phyloP scores from a whole-genome alignment of 2,329 filamentous ascomycete genomes.

The Epicoccum nigrum region DNA sequence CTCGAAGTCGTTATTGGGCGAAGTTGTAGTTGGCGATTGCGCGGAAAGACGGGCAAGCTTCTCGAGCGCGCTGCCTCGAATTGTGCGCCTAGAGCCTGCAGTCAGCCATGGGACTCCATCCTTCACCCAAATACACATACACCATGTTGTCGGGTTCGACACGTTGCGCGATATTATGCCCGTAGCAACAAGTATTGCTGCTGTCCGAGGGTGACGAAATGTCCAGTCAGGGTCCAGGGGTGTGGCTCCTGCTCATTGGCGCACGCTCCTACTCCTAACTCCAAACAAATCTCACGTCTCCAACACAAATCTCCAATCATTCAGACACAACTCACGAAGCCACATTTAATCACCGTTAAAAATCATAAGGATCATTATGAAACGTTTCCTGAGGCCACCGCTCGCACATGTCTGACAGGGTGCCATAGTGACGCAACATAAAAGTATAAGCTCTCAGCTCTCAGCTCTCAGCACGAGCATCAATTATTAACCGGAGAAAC shows the following conservation, averaged over 20 bases:
- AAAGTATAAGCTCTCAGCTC: too few relatives aligned
- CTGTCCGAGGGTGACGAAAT: conserved; percentile 6
- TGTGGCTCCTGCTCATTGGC: conserved; percentile 11
- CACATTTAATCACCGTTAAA: too few relatives aligned
- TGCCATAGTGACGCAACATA: too few relatives aligned
- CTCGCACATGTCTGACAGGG: too few relatives aligned
- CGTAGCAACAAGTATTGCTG: conserved; percentile 7
- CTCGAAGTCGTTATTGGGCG: conserved; percentile 47
- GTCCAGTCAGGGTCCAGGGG: conserved; percentile 10
- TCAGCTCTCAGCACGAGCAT: too few relatives aligned
- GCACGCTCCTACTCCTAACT: not conserved
- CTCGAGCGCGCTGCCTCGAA: conserved; percentile 57
- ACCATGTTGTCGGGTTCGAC: conserved; percentile 5
- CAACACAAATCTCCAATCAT: not conserved
- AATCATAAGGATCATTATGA: too few relatives aligned
- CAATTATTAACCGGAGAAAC: too few relatives aligned
- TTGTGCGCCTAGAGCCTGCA: conserved; percentile 36
- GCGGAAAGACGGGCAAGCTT: conserved; percentile 58
- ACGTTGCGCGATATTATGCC: conserved; percentile 7
- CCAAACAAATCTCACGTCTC: not conserved
- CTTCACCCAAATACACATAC: not conserved
- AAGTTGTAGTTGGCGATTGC: conserved; percentile 35
- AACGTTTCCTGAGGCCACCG: too few relatives aligned
- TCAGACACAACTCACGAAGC: not conserved
- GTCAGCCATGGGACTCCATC: not conserved